Evolutionary conservation across 2,329 filamentous ascomycete species (phyloP).

Genomic region (Sporothrix curviconia): DNA sequence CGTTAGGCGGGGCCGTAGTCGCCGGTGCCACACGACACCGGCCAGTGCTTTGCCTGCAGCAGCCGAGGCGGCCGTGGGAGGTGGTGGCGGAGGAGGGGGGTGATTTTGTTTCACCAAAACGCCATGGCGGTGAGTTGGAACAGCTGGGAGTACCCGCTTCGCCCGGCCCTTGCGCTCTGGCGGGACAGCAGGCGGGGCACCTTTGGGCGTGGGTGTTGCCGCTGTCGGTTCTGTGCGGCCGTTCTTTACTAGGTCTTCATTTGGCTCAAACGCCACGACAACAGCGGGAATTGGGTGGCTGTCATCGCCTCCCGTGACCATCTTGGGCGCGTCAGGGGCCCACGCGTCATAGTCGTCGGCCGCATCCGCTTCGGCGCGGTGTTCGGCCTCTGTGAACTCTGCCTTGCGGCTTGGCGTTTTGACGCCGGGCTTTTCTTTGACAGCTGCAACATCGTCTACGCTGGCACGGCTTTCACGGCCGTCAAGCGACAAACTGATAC

Average conservation of each 20-base stretch:
- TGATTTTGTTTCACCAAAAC: constrained; percentile 30
- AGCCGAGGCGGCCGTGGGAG: constrained; percentile 4
- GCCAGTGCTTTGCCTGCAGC: constrained; percentile 9
- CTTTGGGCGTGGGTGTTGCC: neutral
- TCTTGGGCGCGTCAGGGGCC: neutral
- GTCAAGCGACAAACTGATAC: constrained; percentile 61
- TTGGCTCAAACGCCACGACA: neutral
- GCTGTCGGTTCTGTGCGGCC: neutral
- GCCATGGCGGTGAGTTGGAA: constrained; percentile 52
- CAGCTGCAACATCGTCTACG: constrained; percentile 69
- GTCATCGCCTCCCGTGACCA: neutral
- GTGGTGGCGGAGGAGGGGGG: constrained; percentile 5
- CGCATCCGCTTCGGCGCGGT: neutral
- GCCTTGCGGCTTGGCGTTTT: constrained; percentile 66
- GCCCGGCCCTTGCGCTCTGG: constrained; percentile 21
- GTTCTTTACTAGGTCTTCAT: neutral
- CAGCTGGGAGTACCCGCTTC: constrained; percentile 46
- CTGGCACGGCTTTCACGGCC: constrained; percentile 66
- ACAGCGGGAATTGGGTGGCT: constrained; percentile 8
- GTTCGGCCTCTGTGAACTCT: constrained; percentile 19
- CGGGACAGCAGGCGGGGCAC: neutral
- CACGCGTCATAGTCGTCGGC: neutral
- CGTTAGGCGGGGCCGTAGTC: neutral
- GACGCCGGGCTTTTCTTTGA: constrained; percentile 75
- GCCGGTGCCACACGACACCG: neutral